These are phyloP conservation scores for Penicillium macrosclerotiorum DNA, from an alignment of 495 filamentous ascomycete species.

Conservation along the genomic window DNA sequence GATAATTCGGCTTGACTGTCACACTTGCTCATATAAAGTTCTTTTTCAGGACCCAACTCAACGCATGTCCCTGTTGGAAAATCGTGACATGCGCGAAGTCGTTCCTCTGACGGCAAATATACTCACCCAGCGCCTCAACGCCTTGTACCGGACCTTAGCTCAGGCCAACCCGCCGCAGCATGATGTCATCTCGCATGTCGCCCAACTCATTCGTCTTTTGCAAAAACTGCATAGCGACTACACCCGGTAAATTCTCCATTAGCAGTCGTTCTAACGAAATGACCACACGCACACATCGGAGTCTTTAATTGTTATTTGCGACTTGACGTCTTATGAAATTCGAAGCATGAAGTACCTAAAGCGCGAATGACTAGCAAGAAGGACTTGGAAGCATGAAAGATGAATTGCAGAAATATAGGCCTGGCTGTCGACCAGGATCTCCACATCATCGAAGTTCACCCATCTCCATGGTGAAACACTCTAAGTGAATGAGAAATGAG, in stretches of 20 bases:
- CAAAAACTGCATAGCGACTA: slow-evolving; percentile 44
- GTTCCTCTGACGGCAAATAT: slow-evolving; percentile 63
- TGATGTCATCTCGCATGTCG: slow-evolving; percentile 38
- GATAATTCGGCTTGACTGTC: neutral
- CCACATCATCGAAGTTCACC: no score
- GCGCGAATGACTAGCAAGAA: neutral
- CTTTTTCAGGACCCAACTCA: slow-evolving; percentile 66
- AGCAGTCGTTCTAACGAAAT: slow-evolving; percentile 3
- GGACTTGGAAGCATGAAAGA: neutral
- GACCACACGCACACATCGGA: neutral
- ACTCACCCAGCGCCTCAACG: slow-evolving; percentile 67
- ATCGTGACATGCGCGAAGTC: slow-evolving; percentile 64
- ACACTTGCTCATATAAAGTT: neutral
- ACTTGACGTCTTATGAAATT: slow-evolving; percentile 22
- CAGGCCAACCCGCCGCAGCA: slow-evolving; percentile 60
- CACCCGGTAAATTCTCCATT: no score
- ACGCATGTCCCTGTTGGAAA: slow-evolving; percentile 21
- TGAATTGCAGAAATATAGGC: neutral
- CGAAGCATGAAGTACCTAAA: slow-evolving; percentile 2
- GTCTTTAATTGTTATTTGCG: slow-evolving; percentile 14
- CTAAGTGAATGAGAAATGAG: no score
- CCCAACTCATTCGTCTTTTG: slow-evolving; percentile 51
- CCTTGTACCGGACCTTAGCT: slow-evolving; percentile 65
- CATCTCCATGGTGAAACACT: no score
- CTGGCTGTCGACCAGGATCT: no score